phyloP scores from a whole-genome alignment of 345 rosid species.

The Pelargonium nanum region DNA sequence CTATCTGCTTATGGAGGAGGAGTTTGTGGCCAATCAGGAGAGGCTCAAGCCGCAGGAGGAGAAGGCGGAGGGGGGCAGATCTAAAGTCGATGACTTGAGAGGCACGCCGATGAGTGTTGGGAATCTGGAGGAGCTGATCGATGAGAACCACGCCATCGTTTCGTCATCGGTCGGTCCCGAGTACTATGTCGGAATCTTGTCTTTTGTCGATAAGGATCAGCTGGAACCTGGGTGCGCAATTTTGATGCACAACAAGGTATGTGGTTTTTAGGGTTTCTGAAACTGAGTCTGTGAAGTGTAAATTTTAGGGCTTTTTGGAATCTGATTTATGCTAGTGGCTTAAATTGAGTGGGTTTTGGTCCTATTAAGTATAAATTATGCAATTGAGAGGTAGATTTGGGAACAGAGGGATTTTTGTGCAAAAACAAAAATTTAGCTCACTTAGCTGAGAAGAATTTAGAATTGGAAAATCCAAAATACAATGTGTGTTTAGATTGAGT shows the following conservation, averaged over 20 bases:
- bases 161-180: conserved; percentile 93
- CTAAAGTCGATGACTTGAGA: conserved; percentile 84
- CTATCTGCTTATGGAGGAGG: conserved; percentile 88
- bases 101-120: conserved; percentile 97
- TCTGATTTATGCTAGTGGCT: too few species aligned
- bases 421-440: too few species aligned
- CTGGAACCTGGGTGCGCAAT: conserved; percentile 97
- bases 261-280: conserved; percentile 2
- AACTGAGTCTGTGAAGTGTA: background rate
- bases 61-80: conserved; percentile 90
- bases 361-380: background rate
- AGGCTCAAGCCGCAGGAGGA: conserved; percentile 89
- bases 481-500: too few species aligned
- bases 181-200: conserved; percentile 81
- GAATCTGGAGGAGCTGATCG: conserved; percentile 83
- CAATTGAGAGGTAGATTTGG: background rate
- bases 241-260: conserved; percentile 91
- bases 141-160: conserved; percentile 94
- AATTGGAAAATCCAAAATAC: too few species aligned
- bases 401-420: too few species aligned
- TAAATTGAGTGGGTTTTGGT: background rate
- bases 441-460: too few species aligned
- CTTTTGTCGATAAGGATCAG: conserved; percentile 97
- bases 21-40: conserved; percentile 88
- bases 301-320: too few species aligned